phyloP scores from a whole-genome alignment of 768 basidiomycete genomes.

The Leccinum subgranulosum region DNA sequence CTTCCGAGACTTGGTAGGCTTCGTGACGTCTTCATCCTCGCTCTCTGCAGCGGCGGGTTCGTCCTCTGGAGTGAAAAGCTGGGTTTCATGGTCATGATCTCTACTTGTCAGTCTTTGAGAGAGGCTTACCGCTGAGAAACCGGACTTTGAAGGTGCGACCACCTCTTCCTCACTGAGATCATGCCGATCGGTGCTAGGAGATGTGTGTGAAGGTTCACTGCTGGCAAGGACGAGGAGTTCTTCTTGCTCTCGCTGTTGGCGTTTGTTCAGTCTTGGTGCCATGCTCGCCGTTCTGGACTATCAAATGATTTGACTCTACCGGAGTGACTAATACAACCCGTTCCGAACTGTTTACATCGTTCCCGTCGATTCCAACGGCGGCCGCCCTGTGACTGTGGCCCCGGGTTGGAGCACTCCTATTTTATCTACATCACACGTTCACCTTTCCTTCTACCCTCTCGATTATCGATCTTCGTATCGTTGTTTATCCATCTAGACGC shows the following conservation, averaged over 20 bases:
- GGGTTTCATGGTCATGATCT: constrained; percentile 19
- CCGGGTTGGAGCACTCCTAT: too few species aligned
- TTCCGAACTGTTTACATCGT: too few species aligned
- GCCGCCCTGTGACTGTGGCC: too few species aligned
- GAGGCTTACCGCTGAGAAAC: constrained; percentile 45
- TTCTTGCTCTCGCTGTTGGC: constrained; percentile 83
- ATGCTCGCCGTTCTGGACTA: constrained; percentile 32
- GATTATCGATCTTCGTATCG: too few species aligned
- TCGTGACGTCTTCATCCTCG: constrained; percentile 19
- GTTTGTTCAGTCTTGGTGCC: constrained; percentile 76
- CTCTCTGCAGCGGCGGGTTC: constrained; percentile 19
- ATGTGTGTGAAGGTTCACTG: constrained; percentile 16
- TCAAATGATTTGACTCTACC: constrained; percentile 1
- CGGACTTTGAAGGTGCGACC: constrained; percentile 15
- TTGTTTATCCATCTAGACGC: too few species aligned
- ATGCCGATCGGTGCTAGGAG: constrained; percentile 9
- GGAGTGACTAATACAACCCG: too few species aligned
- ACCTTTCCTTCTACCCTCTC: too few species aligned
- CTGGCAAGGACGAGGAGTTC: constrained; percentile 61
- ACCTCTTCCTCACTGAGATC: constrained; percentile 40
- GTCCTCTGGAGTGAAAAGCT: constrained; percentile 42
- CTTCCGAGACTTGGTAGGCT: constrained; percentile 23
- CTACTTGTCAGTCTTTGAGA: constrained; percentile 1
- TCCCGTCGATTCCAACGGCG: too few species aligned
- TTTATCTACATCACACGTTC: too few species aligned